phyloP scores from a whole-genome alignment of 495 filamentous ascomycete genomes.

The Parathielavia appendiculata region DNA sequence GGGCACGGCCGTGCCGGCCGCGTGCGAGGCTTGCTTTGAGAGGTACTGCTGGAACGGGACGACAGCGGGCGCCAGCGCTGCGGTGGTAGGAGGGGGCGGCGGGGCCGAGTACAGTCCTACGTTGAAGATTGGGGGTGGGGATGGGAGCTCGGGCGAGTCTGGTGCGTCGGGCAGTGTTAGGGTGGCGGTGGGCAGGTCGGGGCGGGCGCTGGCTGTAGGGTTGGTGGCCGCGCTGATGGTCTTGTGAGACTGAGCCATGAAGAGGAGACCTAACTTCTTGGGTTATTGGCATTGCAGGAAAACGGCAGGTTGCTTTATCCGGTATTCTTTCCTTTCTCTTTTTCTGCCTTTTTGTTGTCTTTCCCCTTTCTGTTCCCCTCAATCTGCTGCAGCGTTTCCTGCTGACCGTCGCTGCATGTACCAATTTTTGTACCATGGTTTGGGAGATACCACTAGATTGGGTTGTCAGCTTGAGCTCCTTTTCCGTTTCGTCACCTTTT shows the following conservation, averaged over 20 bases:
- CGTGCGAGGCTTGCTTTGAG: constrained; percentile 69
- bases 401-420: neutral
- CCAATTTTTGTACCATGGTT: neutral
- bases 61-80: constrained; percentile 36
- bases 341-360: constrained; percentile 8
- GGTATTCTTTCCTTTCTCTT: neutral
- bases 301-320: too few relatives aligned
- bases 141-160: neutral
- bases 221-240: constrained; percentile 7
- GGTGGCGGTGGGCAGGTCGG: neutral
- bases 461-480: neutral
- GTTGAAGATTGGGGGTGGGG: constrained; percentile 26
- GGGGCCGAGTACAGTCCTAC: constrained; percentile 32
- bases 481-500: neutral
- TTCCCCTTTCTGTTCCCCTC: too few relatives aligned
- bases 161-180: constrained; percentile 1
- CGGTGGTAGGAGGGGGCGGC: constrained; percentile 1
- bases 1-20: constrained; percentile 54
- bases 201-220: constrained; percentile 12
- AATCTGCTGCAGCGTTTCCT: neutral
- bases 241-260: neutral
- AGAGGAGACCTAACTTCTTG: too few relatives aligned
- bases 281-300: too few relatives aligned
- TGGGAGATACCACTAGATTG: constrained; percentile 9
- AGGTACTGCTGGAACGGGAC: constrained; percentile 88